Evolutionary conservation across 106 monocot genomes (phyloP).

Genomic region (Chionographis japonica): DNA sequence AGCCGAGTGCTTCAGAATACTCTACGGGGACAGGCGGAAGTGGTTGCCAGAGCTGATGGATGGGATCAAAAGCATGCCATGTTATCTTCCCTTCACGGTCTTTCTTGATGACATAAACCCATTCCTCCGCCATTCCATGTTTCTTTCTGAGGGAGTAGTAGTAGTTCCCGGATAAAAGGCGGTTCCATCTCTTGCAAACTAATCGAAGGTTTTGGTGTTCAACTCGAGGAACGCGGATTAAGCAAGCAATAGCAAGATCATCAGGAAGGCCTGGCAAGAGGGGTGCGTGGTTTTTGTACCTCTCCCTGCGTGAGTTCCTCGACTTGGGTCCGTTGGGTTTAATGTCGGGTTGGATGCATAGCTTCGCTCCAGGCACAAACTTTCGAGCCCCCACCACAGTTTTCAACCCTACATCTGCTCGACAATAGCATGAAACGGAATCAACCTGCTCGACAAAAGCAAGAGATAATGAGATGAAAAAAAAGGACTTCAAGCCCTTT

Average conservation of each 20-base stretch:
- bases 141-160: constrained; percentile 27
- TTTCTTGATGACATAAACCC: constrained; percentile 31
- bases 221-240: constrained; percentile 26
- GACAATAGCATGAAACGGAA: constrained; percentile 19
- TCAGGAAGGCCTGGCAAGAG: constrained; percentile 31
- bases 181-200: constrained; percentile 27
- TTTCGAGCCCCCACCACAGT: constrained; percentile 29
- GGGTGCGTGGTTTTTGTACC: constrained; percentile 12
- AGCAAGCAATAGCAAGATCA: constrained; percentile 30
- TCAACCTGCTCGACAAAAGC: constrained; percentile 14
- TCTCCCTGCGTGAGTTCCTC: constrained; percentile 17
- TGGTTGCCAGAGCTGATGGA: constrained; percentile 27
- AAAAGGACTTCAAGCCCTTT: no score
- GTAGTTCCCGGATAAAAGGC: constrained; percentile 21
- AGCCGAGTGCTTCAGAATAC: constrained; percentile 26
- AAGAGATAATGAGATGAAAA: no score
- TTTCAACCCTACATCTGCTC: constrained; percentile 28
- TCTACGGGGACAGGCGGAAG: constrained; percentile 32
- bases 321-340: constrained; percentile 9
- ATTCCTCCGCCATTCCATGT: constrained; percentile 26
- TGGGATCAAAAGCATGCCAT: constrained; percentile 34
- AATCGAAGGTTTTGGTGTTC: constrained; percentile 26
- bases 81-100: constrained; percentile 28
- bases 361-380: constrained; percentile 30
- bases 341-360: constrained; percentile 31